Evolutionary conservation across 2,329 filamentous ascomycete species (phyloP), one percentile per base, ranked within the genome.

Genomic region (Botryotinia calthae): DNA sequence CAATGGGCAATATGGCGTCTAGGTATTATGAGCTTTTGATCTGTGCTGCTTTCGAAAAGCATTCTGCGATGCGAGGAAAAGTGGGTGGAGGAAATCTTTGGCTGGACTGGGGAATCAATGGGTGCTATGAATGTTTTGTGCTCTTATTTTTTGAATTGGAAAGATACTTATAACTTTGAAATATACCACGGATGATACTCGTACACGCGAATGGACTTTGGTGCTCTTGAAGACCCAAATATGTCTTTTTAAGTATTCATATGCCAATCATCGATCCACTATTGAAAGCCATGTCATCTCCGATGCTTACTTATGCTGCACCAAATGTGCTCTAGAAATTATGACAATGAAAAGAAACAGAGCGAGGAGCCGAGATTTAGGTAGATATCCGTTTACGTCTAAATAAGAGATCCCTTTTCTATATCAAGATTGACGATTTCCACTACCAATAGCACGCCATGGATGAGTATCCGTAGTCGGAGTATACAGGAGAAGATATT

Each of bases 1-100:
- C 34, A 46, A 63, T 31, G 65, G 65, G 65, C 5, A 68, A 56
- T n/a, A 42, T 56, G 65, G 65, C 65, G 65, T 68, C 48, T 68
- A 40, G 48, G 65, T 68, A 42, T 68, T 42, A 68, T 68, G 65
- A 56, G n/a, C 10, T 56, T 68, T 68, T 31, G 14, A 42, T 56
- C 18, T 68, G 37, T 68, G 48, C 48, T 68, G n/a, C 65, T 42
- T 42, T 51, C 56, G 34, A 67, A 48, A 42, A 42, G 64, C 64
- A 51, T 66, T 66, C 34, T 66, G 46, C 37, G 10, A 42, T 44
- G 20, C n/a, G 51, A 56, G 34, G 37, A 68, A 68, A 56, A 58
- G 65, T 58, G 65, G 65, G 25, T 67, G 48, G 65, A 67, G 42
- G 65, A 46, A 56, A 56, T 22, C 14, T 68, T 56, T 42, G 65